These are phyloP conservation scores for Scheffersomyces illinoinensis DNA, from an alignment of 1,139 yeast genomes.

Conservation along the genomic window DNA sequence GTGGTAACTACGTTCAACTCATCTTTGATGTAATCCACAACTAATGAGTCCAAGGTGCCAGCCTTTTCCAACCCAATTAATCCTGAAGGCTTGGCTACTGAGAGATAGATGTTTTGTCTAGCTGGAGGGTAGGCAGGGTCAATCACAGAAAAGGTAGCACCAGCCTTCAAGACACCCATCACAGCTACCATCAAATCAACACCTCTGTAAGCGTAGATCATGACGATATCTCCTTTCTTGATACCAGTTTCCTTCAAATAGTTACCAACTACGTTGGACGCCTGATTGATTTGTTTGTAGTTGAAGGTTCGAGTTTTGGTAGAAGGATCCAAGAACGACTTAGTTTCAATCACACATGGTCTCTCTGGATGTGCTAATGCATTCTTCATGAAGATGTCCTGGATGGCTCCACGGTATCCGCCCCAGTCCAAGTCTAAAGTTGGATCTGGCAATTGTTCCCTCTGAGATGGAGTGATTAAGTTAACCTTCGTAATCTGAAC, in stretches of 20 bases:
- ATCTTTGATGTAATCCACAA: slow-evolving; percentile 68
- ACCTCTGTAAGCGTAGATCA: slow-evolving; percentile 97
- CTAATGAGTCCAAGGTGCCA: slow-evolving; percentile 74
- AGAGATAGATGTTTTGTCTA: slow-evolving; percentile 87
- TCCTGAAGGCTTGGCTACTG: slow-evolving; percentile 92
- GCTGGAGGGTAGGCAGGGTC: slow-evolving; percentile 99
- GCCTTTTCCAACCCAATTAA: slow-evolving; percentile 89
- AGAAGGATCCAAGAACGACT: slow-evolving; percentile 58
- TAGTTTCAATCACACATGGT: slow-evolving; percentile 90
- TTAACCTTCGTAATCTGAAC: slow-evolving; percentile 59
- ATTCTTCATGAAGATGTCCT: slow-evolving; percentile 86
- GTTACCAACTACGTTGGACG: slow-evolving; percentile 94
- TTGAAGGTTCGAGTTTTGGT: slow-evolving; percentile 71
- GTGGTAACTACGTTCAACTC: slow-evolving; percentile 73
- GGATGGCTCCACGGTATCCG: slow-evolving; percentile 91
- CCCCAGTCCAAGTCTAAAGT: slow-evolving; percentile 86
- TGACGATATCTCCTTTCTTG: slow-evolving; percentile 88
- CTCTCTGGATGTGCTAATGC: slow-evolving; percentile 84
- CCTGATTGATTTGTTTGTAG: slow-evolving; percentile 83
- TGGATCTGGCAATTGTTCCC: slow-evolving; percentile 76
- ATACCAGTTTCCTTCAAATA: slow-evolving; percentile 81
- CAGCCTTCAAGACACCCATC: slow-evolving; percentile 96
- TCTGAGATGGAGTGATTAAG: slow-evolving; percentile 67
- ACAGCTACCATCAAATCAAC: slow-evolving; percentile 96
- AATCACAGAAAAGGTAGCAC: slow-evolving; percentile 96